Evolutionary conservation across 768 basidiomycete genomes (phyloP), one percentile per base, ranked within the genome.

Genomic region (Tricholoma hemisulphureum): DNA sequence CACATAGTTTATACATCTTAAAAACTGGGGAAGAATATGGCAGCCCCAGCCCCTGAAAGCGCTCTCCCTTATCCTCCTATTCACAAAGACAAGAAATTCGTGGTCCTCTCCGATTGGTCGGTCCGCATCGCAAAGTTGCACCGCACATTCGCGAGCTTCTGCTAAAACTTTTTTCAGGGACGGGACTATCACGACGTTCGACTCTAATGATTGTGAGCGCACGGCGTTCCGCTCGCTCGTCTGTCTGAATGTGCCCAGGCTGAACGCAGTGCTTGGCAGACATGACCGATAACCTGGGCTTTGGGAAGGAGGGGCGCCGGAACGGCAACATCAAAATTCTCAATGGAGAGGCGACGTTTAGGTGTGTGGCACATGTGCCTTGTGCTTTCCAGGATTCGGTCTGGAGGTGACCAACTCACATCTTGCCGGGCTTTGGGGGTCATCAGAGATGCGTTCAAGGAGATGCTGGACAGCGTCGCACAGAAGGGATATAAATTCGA

Each of bases 21-120:
- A 26, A 48, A n/a, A 26, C 24, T 14, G 6, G 24, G 16, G 45
- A 46, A 18, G 6, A 21, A 24, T 41, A 41, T 20, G 18, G 21
- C 10, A 45, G 72, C 69, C 26, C 80, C 88, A 24, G 71, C 69
- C 26, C 80, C 88, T 23, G 71, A 83, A 66, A 89, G 88, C 71
- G 86, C 84, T 2, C 78, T 93, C 0, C 89, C 89, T 4, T 91
- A 93, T 72, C 92, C 92, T 23, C 86, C 90, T 1, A 74, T 95
- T 31, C 84, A 93, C 73, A 76, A 74, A 52, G 85, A 89, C 75
- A 91, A 93, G 74, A 83, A 83, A 67, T 95, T 94, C 59, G 85
- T 96, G 18, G 90, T 90, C 10, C 76, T 96, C 45, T 91, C 92
- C 53, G 95, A 98, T 70, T 98, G 95, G 93, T 94, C 68, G 55